Conservation (phyloP, 345 rosid species). For the Garcia nutans region DNA sequence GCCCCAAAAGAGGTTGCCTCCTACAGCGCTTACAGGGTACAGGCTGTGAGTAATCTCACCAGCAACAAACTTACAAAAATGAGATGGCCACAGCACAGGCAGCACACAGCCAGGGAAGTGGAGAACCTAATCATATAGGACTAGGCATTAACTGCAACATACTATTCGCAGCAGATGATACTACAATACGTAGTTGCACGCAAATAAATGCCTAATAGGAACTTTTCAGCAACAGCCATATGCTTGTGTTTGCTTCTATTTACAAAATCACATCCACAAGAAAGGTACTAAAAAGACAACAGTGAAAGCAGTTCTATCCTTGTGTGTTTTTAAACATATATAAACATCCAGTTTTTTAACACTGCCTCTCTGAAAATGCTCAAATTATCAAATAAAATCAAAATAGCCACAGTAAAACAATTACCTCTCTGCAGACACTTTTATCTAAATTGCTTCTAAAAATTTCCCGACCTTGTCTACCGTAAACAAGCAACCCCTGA, state of each 20-base stretch:
- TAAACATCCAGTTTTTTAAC: not conserved
- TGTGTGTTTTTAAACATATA: not conserved
- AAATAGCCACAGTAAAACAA: not conserved
- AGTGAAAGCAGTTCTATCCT: not conserved
- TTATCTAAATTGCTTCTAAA: constrained; percentile 74
- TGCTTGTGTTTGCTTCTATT: not conserved
- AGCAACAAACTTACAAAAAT: not conserved
- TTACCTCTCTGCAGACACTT: constrained; percentile 85
- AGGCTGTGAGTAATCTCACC: not conserved
- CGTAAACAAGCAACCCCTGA: constrained; percentile 96
- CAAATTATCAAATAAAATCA: not conserved
- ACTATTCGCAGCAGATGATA: not conserved
- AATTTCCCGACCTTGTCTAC: constrained; percentile 81
- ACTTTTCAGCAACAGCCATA: not conserved
- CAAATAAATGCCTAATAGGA: not conserved
- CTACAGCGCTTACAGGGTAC: no score
- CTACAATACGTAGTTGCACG: no score
- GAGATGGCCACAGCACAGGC: not conserved
- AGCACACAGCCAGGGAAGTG: not conserved
- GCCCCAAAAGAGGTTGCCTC: no score
- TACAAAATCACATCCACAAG: not conserved
- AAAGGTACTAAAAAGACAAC: not conserved
- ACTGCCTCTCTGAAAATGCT: not conserved
- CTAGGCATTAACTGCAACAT: not conserved
- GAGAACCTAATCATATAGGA: not conserved